phyloP scores from a whole-genome alignment of 306 rosid species.

The Castanospermum australe region DNA sequence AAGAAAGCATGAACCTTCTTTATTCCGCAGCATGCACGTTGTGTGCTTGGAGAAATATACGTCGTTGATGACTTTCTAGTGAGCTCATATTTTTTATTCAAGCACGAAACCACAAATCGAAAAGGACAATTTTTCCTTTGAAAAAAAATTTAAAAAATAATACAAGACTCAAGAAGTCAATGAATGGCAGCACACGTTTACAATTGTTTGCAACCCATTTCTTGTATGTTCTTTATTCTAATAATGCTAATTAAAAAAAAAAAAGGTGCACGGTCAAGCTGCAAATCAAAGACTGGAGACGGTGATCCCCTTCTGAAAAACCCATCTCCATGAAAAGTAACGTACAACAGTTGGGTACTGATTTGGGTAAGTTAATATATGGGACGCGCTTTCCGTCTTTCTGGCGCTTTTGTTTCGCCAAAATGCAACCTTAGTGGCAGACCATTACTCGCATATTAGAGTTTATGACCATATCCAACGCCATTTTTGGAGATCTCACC shows the following conservation, averaged over 20 bases:
- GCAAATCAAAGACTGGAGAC: slow-evolving; percentile 19
- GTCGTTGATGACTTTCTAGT: slow-evolving; percentile 26
- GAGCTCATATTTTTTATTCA: slow-evolving; percentile 2
- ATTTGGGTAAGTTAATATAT: neutral
- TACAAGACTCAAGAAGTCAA: slow-evolving; percentile 25
- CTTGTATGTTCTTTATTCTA: neutral
- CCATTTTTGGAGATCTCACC: slow-evolving; percentile 24
- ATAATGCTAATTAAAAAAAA: neutral
- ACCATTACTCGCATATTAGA: slow-evolving; percentile 9
- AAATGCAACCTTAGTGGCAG: slow-evolving; percentile 24
- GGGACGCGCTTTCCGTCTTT: slow-evolving; percentile 40
- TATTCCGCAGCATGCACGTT: slow-evolving; percentile 10
- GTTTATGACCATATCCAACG: slow-evolving; percentile 14
- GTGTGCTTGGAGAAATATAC: slow-evolving; percentile 22
- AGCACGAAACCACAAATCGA: slow-evolving; percentile 19
- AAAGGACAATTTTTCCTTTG: neutral
- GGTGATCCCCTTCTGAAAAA: slow-evolving; percentile 20
- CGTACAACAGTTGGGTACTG: slow-evolving; percentile 15
- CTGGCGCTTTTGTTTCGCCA: slow-evolving; percentile 1
- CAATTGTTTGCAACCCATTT: neutral
- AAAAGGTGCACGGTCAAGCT: neutral
- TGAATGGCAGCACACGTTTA: slow-evolving; percentile 18
- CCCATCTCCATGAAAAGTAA: neutral
- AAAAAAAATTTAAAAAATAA: neutral
- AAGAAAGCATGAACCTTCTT: slow-evolving; percentile 7